Conservation (phyloP, 148 eudicot genomes). For the Nepenthes gracilis region DNA sequence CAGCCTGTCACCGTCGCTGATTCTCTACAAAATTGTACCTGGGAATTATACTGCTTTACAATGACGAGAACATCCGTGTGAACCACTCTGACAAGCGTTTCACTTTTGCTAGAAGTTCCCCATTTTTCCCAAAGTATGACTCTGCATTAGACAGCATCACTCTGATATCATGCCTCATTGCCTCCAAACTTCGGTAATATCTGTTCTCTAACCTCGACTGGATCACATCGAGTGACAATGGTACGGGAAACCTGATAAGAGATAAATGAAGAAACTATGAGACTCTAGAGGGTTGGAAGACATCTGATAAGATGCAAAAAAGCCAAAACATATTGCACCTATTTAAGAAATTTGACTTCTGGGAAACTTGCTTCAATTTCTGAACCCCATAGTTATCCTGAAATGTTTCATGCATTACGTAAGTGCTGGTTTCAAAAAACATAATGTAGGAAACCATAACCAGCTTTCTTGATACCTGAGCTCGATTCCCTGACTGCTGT, state of each 20-base stretch:
- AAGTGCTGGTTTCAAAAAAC: background rate
- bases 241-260: conserved; percentile 77
- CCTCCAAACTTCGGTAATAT: conserved; percentile 75
- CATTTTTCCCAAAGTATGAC: conserved; percentile 51
- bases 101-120: conserved; percentile 40
- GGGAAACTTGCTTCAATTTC: conserved; percentile 64
- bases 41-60: conserved; percentile 27
- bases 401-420: conserved; percentile 4
- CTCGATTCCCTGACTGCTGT: conserved; percentile 43
- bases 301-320: background rate
- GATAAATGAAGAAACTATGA: background rate
- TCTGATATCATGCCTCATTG: conserved; percentile 62
- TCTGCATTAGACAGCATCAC: conserved; percentile 67
- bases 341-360: conserved; percentile 58
- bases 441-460: background rate
- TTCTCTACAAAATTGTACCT: conserved; percentile 53
- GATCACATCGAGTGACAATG: conserved; percentile 73
- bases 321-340: conserved; percentile 27
- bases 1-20: background rate
- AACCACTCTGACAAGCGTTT: conserved; percentile 75
- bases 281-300: background rate
- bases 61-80: conserved; percentile 32
- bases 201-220: conserved; percentile 67
- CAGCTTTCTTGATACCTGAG: conserved; percentile 35
- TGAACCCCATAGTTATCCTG: conserved; percentile 83